phyloP scores from a whole-genome alignment of 2,329 filamentous ascomycete genomes.

The Periconia sp. region DNA sequence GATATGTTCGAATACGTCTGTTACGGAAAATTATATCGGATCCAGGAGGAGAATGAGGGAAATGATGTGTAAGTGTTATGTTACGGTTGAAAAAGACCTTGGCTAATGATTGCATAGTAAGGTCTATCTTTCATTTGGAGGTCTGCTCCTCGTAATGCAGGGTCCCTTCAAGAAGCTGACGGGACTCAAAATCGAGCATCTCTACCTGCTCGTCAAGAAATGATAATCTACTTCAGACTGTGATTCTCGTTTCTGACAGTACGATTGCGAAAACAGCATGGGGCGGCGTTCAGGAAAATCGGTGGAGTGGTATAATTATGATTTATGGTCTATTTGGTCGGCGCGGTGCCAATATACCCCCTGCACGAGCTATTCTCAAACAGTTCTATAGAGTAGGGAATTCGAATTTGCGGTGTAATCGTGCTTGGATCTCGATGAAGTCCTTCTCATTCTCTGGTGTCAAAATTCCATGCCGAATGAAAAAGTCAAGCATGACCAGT shows the following conservation, averaged over 20 bases:
- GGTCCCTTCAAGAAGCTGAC: constrained; percentile 96
- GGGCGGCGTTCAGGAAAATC: constrained; percentile 34
- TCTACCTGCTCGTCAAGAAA: constrained; percentile 95
- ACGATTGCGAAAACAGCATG: constrained; percentile 27
- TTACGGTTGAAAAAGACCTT: constrained; percentile 2
- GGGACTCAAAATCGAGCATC: constrained; percentile 87
- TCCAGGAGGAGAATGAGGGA: constrained; percentile 77
- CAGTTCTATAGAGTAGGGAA: constrained; percentile 63
- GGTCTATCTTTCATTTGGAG: constrained; percentile 92
- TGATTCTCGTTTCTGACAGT: neutral
- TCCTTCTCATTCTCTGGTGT: constrained; percentile 79
- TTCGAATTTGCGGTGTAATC: constrained; percentile 79
- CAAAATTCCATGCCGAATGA: constrained; percentile 82
- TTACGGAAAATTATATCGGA: constrained; percentile 87
- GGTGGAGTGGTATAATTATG: constrained; percentile 35
- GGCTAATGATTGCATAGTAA: constrained; percentile 65
- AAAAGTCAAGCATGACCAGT: constrained; percentile 84
- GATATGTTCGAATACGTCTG: constrained; percentile 89
- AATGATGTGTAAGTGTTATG: constrained; percentile 69
- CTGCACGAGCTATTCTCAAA: constrained; percentile 24
- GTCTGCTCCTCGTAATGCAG: constrained; percentile 86
- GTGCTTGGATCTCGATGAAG: constrained; percentile 74
- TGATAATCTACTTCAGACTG: no score
- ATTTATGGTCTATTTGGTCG: constrained; percentile 32
- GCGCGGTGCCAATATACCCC: constrained; percentile 40